Conservation (phyloP, 2,329 filamentous ascomycete species). For the Harringtonia lauricola region DNA sequence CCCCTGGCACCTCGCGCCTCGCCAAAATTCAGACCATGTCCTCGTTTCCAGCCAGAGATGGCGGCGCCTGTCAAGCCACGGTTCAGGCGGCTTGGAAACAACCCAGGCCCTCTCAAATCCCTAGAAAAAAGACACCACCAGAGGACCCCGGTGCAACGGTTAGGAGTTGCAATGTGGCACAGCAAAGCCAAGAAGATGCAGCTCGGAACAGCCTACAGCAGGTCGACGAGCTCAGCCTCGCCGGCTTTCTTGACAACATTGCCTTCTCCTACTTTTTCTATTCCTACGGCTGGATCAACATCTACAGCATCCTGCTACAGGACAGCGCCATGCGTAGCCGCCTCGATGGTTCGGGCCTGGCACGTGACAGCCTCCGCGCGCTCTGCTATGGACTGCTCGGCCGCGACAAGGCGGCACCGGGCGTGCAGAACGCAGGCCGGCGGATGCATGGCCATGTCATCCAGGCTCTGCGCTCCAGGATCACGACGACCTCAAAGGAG, state of each 20-base stretch:
- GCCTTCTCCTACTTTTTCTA: slow-evolving; percentile 17
- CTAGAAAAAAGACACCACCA: no score
- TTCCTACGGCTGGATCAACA: slow-evolving; percentile 18
- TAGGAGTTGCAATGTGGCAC: no score
- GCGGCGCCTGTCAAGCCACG: no score
- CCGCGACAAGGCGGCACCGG: slow-evolving; percentile 9
- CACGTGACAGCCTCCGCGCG: slow-evolving; percentile 12
- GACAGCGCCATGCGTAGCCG: slow-evolving; percentile 12
- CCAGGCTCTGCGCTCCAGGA: slow-evolving; percentile 2
- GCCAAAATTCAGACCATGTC: slow-evolving; percentile 13
- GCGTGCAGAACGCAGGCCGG: slow-evolving; percentile 8
- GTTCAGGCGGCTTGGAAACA: no score
- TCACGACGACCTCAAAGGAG: slow-evolving; percentile 5
- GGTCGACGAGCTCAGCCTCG: slow-evolving; percentile 11
- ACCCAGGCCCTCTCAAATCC: no score
- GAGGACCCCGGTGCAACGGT: no score
- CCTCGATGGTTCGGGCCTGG: slow-evolving; percentile 11
- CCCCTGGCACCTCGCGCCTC: slow-evolving; percentile 14
- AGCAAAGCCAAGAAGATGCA: no score
- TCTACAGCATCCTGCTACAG: slow-evolving; percentile 17
- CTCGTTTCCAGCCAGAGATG: slow-evolving; percentile 9
- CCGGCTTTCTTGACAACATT: slow-evolving; percentile 16
- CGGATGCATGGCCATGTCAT: slow-evolving; percentile 9
- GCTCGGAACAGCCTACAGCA: background rate
- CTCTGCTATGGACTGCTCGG: slow-evolving; percentile 13